These are phyloP conservation scores for Plantago ovata DNA, from an alignment of 257 asterid species.

Conservation along the genomic window DNA sequence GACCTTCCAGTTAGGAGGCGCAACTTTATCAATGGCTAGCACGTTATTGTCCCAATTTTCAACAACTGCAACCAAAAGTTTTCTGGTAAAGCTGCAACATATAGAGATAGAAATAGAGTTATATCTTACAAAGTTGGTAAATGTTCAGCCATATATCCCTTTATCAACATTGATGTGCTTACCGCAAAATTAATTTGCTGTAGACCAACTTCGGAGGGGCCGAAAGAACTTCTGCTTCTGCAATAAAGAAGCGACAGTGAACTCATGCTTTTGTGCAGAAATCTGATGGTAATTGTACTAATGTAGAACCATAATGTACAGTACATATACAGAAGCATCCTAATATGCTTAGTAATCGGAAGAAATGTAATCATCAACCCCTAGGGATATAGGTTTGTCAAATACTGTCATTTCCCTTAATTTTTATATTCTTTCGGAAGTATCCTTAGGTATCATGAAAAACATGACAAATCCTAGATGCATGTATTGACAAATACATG, in stretches of 20 bases:
- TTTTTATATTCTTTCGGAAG: too few species aligned
- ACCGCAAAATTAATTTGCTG: conserved; percentile 90
- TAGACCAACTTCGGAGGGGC: conserved; percentile 96
- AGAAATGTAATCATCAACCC: background rate
- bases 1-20: conserved; percentile 86
- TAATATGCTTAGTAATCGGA: background rate
- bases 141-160: background rate
- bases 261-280: background rate
- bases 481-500: too few species aligned
- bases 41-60: conserved; percentile 83
- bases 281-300: background rate
- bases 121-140: background rate
- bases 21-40: conserved; percentile 64
- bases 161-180: conserved; percentile 20
- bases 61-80: conserved; percentile 80
- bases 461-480: too few species aligned
- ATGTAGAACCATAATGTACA: background rate
- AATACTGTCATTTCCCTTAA: too few species aligned
- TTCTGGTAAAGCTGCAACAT: conserved; percentile 72
- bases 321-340: background rate
- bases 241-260: conserved; percentile 8
- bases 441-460: too few species aligned
- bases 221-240: conserved; percentile 90
- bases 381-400: too few species aligned
- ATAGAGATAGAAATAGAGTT: background rate